Percentiles rank a stretch among this genome's conserved stretches.
Evolutionary conservation across 345 rosid genomes (phyloP).

Genomic region (Angophora floribunda): DNA sequence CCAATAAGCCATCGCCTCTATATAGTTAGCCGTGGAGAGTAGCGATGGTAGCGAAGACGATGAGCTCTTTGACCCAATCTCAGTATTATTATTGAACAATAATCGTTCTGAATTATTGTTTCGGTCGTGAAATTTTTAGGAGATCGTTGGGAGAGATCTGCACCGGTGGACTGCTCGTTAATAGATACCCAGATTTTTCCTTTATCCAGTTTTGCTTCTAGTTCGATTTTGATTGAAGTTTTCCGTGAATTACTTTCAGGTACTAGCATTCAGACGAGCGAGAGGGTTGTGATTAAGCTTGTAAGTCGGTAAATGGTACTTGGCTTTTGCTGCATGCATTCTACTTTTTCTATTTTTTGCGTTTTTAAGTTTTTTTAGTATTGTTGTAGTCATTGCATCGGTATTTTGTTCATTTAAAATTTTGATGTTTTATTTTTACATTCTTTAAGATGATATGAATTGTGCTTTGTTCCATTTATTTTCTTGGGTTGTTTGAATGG

Average conservation of each 20-base stretch:
- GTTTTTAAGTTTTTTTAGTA: not conserved
- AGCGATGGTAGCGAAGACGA: too few relatives aligned
- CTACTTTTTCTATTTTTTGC: not conserved
- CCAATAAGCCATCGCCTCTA: not conserved
- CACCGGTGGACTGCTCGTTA: slow-evolving; percentile 29
- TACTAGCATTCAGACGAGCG: slow-evolving; percentile 64
- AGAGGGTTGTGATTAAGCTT: slow-evolving; percentile 87
- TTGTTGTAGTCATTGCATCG: not conserved
- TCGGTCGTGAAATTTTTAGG: slow-evolving; percentile 42
- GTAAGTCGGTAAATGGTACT: slow-evolving; percentile 22
- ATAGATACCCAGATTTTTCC: not conserved
- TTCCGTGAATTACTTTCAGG: slow-evolving; percentile 20
- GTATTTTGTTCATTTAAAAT: too few relatives aligned
- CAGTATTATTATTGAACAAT: too few relatives aligned
- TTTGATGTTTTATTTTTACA: not conserved
- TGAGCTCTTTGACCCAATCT: too few relatives aligned
- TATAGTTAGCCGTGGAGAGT: not conserved
- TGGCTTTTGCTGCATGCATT: not conserved
- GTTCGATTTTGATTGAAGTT: not conserved
- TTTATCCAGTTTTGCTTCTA: not conserved
- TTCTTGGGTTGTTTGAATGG: not conserved
- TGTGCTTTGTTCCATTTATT: not conserved
- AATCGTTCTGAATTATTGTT: too few relatives aligned
- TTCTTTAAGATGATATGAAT: not conserved
- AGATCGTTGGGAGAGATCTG: slow-evolving; percentile 96